phyloP scores from a whole-genome alignment of 2,329 filamentous ascomycete genomes.

The Aspergillus pseudotamarii region DNA sequence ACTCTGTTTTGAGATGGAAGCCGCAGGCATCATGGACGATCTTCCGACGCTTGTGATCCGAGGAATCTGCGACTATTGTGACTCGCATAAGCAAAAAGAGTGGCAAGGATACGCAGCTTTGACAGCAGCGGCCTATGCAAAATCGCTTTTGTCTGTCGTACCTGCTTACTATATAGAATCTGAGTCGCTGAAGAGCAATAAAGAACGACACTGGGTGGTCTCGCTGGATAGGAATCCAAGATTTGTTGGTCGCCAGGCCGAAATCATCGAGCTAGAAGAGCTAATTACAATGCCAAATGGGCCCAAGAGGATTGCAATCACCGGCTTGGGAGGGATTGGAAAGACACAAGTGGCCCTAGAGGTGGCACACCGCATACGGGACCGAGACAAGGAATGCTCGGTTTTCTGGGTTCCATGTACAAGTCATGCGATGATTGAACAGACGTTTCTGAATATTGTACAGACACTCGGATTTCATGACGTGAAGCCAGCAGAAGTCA shows the following conservation, averaged over 20 bases:
- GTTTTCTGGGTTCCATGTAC: constrained; percentile 34
- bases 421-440: constrained; percentile 21
- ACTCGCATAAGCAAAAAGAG: no score
- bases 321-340: constrained; percentile 14
- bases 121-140: constrained; percentile 18
- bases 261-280: background rate
- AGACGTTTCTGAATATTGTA: constrained; percentile 16
- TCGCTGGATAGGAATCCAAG: constrained; percentile 16
- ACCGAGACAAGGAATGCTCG: constrained; percentile 18
- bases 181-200: background rate
- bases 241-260: background rate
- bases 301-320: background rate
- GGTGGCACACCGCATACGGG: constrained; percentile 23
- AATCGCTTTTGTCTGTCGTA: background rate
- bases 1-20: no score
- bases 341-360: constrained; percentile 24
- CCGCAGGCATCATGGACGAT: no score
- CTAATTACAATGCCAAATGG: background rate
- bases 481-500: constrained; percentile 6
- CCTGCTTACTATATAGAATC: background rate
- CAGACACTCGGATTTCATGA: constrained; percentile 9
- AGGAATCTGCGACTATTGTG: no score
- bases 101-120: constrained; percentile 8
- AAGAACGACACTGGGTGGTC: constrained; percentile 16
- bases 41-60: no score